Base-by-base conservation (phyloP, 257 asterid species). In the Solanum megistacrolobum region DNA sequence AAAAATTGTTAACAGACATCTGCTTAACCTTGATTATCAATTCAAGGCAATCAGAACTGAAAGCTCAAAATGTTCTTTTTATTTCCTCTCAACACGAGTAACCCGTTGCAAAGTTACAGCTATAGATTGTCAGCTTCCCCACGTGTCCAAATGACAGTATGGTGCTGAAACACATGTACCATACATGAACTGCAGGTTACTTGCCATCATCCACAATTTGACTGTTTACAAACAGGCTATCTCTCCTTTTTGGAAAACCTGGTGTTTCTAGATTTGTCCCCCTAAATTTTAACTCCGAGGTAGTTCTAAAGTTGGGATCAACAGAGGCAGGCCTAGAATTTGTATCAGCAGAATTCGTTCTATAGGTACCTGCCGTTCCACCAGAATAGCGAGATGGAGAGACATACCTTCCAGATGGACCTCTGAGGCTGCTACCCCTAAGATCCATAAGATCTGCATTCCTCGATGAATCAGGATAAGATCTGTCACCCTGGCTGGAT, bases 311-410 rank as follows among this genome's bases (percentile, higher is more conserved):
- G 20, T 93, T 95, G 31, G 98, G 89, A 83, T 96, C 98, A 52
- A 90, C 94, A 11, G 92, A 79, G 75, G 92, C 85, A 46, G 96
- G 87, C 68, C 97, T 91, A 62, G 98, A 72, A 88, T 91, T 94
- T 36, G 90, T 38, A 66, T 94, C 98, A 16, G 87, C 73, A 71
- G 92, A 12, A 25, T 93, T 88, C 0, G 95, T 60, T 90, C 97
- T 88, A 58, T 93, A 94, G 9, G 97, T 86, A 86, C 71, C 90
- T 16, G 94, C 85, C 2, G 93, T 36, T 83, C 93, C 96, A 58
- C 93, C 95, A 9, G 95, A 88, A 88, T 92, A 94, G 18, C 91
- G 91, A 5, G 98, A 90, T 11, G 98, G 98, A 90, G 99, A 93
- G 23, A 89, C 95, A 34, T 95, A 95, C 90, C 98, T 92, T 89